Base-by-base conservation (phyloP, 305 asterid genomes). In the Plantago coronopus region DNA sequence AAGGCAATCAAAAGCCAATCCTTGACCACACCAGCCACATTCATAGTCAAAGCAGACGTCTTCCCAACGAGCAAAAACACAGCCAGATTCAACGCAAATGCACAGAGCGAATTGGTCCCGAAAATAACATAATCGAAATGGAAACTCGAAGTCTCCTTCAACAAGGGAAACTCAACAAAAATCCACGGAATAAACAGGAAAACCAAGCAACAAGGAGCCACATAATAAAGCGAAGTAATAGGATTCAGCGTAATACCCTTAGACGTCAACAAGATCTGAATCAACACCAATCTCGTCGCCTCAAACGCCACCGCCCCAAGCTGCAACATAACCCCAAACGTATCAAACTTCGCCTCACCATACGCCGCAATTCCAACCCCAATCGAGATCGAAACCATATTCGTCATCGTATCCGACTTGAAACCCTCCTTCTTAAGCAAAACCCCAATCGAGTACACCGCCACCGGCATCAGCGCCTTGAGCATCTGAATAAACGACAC, bases 11-110 rank as follows among this genome's bases (percentile, higher is more conserved):
- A 62, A 13, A 81, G 67, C 87, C 87, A 81, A 57, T 81, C 87
- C 51, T 81, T 81, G 17, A 81, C 87, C 54, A 81, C 87, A 13
- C 87, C 84, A 34, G 87, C 87, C 48, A 81, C 87, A 63, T 81
- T 81, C 87, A 81, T 81, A 0, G 87, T 81, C 82, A 81, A 60
- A 4, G 87, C 87, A 6, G 87, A 81, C 0, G 87, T 81, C 71
- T 81, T 81, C 7, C 87, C 87, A 5, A 81, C 87, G 7, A 81
- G 82, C 60, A 81, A 65, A 64, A 81, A 81, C 57, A 81, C 84
- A 0, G 87, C 87, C 0, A 81, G 80, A 27, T 81, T 81, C 74
- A 78, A 51, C 7, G 87, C 87, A 42, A 81, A 81, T 0, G 84
- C 87, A 31, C 81, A 76, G n/a, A 74, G 14, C 5, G 87, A 81